phyloP scores from a whole-genome alignment of 2,329 filamentous ascomycete species.

The Stachybotrys echinatus region DNA sequence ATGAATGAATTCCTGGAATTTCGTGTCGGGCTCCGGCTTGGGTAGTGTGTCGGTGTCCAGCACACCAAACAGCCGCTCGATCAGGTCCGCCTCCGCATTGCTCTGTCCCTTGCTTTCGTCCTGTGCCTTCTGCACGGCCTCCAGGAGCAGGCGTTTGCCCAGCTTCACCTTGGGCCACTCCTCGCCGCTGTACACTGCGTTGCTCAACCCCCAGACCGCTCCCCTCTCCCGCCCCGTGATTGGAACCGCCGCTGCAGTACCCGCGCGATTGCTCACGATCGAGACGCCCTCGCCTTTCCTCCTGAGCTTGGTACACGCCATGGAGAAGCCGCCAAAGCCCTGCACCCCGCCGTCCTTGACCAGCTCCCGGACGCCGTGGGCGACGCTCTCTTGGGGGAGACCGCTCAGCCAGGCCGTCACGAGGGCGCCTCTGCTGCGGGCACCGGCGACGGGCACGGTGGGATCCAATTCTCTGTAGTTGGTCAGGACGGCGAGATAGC shows the following conservation, averaged over 20 bases:
- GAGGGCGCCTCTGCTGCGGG: slow-evolving; percentile 57
- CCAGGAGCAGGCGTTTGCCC: slow-evolving; percentile 41
- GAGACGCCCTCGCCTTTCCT: slow-evolving; percentile 46
- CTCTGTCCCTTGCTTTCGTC: slow-evolving; percentile 29
- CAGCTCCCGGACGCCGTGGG: slow-evolving; percentile 46
- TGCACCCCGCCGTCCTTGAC: slow-evolving; percentile 48
- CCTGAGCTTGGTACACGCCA: slow-evolving; percentile 58
- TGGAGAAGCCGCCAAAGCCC: slow-evolving; percentile 61
- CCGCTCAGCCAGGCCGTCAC: slow-evolving; percentile 57
- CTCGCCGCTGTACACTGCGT: slow-evolving; percentile 46
- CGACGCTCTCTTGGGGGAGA: slow-evolving; percentile 39
- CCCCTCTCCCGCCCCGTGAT: slow-evolving; percentile 48
- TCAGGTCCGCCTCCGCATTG: slow-evolving; percentile 45
- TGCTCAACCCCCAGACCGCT: slow-evolving; percentile 56
- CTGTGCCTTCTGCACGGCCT: slow-evolving; percentile 35
- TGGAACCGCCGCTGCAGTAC: slow-evolving; percentile 47
- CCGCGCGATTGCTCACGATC: slow-evolving; percentile 58
- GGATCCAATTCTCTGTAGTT: slow-evolving; percentile 57
- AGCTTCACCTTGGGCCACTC: slow-evolving; percentile 57
- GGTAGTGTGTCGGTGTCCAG: slow-evolving; percentile 55
- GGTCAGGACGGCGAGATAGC: slow-evolving; percentile 59
- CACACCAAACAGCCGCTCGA: slow-evolving; percentile 46
- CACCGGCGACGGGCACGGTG: slow-evolving; percentile 46
- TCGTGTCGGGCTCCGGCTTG: slow-evolving; percentile 27
- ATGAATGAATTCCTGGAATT: slow-evolving; percentile 49